Evolutionary conservation across 768 basidiomycete species (phyloP).

Genomic region (Suillus cothurnatus): DNA sequence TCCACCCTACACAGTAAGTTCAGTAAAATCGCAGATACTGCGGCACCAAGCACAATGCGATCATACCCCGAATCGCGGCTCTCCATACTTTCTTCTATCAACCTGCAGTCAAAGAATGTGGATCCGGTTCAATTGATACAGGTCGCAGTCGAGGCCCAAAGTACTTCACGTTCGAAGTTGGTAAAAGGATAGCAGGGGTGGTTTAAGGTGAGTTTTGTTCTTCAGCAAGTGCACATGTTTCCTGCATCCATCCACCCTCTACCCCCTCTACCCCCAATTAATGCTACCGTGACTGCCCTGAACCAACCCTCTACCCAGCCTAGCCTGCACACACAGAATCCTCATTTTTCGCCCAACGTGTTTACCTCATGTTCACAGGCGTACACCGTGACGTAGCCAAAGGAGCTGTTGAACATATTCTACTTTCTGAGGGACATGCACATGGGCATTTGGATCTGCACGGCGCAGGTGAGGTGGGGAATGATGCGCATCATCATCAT

Average conservation of each 20-base stretch:
- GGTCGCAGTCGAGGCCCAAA: too few relatives aligned
- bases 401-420: conserved; percentile 90
- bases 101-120: too few relatives aligned
- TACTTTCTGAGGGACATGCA: conserved; percentile 79
- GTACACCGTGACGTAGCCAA: conserved; percentile 98
- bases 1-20: background rate
- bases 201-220: too few relatives aligned
- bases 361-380: conserved; percentile 92
- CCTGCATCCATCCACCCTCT: background rate
- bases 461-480: conserved; percentile 27
- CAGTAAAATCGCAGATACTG: background rate
- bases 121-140: too few relatives aligned
- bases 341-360: conserved; percentile 85
- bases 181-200: too few relatives aligned
- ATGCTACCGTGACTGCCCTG: too few relatives aligned
- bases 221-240: background rate
- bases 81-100: background rate
- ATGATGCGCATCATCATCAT: conserved; percentile 67
- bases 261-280: background rate
- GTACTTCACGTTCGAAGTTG: too few relatives aligned
- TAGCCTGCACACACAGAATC: conserved; percentile 67
- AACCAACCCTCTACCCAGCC: conserved; percentile 38
- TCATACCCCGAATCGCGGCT: background rate
- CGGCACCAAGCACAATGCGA: background rate
- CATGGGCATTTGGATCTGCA: conserved; percentile 50